Base-by-base conservation (phyloP, 2,329 filamentous ascomycete genomes). In the Talaromyces sp. region DNA sequence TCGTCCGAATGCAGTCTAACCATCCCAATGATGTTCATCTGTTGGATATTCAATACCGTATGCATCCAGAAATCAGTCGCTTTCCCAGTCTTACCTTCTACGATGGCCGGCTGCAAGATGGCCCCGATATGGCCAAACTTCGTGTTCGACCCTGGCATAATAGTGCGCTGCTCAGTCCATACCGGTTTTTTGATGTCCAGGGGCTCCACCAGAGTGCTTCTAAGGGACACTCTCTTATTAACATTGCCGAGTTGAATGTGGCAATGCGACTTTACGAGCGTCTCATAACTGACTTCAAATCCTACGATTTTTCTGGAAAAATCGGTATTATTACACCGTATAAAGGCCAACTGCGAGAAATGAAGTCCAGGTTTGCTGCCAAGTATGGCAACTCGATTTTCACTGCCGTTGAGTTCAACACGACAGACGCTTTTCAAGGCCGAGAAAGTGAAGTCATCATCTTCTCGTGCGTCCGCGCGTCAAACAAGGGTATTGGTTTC, bases 281-380 rank as follows among this genome's bases (percentile, higher is more conserved):
- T 3, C 84, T 99, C 64, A 85, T 84, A 43, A 82, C 81, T 0
- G 92, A 96, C 70, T 93, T 88, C 65, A 77, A 77, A 19, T 78
- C 81, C 3, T 85, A 84, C 63, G 85, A 95, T 67, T 86, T 94
- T 66, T 84, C 82, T 43, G 86, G 89, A 63, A 96, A 96, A 71
- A 89, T 99, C 59, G 94, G 94, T 67, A 93, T 99, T 73, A 99
- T 99, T 72, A 97, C 95, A 0, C 94, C 93, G 0, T 99, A 99
- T 77, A 99, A 97, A 73, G 92, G 91, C 21, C 94, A 99, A 73
- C 79, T 99, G 14, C 85, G 83, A 60, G 88, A 92, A 72, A 81
- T 99, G 61, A 92, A 89, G 64, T 80, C 82, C 53, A 86, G 87
- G 1, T 99, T 99, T 73, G 77, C 81, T 9, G 78, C 82, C 14